A percentile compares a stretch with the other conserved stretches of the same genome.
phyloP scores from a whole-genome alignment of 208 protist genomes.

The Acanthamoeba triangularis region DNA sequence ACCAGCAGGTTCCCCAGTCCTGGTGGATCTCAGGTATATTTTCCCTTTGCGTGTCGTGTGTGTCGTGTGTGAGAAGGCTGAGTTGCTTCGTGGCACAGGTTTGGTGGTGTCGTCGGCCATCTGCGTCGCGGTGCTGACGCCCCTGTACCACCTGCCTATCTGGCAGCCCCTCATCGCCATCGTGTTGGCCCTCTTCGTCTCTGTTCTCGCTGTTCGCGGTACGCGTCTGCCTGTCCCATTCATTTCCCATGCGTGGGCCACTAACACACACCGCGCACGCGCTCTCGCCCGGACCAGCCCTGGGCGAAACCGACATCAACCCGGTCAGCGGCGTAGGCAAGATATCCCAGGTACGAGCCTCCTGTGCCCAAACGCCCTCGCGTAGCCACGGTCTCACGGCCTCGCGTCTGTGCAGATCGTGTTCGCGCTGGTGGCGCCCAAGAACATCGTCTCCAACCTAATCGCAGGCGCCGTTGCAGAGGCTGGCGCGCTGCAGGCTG shows the following conservation, averaged over 20 bases:
- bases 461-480: constrained; percentile 87
- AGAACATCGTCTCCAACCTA: constrained; percentile 83
- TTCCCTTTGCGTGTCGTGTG: too few relatives aligned
- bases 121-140: constrained; percentile 80
- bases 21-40: constrained; percentile 81
- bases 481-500: constrained; percentile 84
- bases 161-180: constrained; percentile 79
- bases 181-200: constrained; percentile 77
- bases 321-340: constrained; percentile 86
- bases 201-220: constrained; percentile 83
- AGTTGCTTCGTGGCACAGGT: not conserved
- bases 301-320: constrained; percentile 86
- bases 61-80: not conserved
- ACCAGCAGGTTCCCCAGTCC: constrained; percentile 75
- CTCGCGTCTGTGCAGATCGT: constrained; percentile 62
- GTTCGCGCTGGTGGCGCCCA: constrained; percentile 81
- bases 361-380: too few relatives aligned
- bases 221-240: not conserved
- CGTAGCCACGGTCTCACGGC: not conserved
- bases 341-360: constrained; percentile 55
- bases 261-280: too few relatives aligned
- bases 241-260: too few relatives aligned
- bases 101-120: constrained; percentile 69
- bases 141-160: constrained; percentile 78
- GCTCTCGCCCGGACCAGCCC: constrained; percentile 12